Base-by-base conservation (phyloP, 345 rosid species). In the Firmiana major region DNA sequence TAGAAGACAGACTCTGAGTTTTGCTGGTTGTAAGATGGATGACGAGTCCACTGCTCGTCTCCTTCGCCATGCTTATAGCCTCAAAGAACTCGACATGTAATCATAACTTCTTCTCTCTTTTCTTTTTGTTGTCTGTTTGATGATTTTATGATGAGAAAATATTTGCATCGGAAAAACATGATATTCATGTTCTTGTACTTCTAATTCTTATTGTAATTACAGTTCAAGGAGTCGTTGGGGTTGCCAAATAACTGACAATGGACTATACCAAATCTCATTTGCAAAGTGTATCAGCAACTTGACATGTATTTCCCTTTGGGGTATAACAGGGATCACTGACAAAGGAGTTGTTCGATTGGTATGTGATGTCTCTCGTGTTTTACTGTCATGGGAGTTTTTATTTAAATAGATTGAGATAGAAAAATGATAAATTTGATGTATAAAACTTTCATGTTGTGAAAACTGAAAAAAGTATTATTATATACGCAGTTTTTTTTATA, bases 151-250 rank as follows among this genome's bases (percentile, higher is more conserved):
- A n/a, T n/a, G n/a, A n/a, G n/a, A n/a, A n/a, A n/a, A n/a, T n/a
- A n/a, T n/a, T n/a, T 31, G 34, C 3, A 31, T 31, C 34, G 3
- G 34, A 31, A 38, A 38, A 38, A 38, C 42, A 40, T 40, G 42
- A 36, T 6, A 0, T 6, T 7, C 42, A 12, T 2, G 38, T n/a
- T 65, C 6, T 60, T 17, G 51, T 42, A 6, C 13, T 42, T 6
- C 13, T 71, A 17, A 16, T 31, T 71, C 2, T 71, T 4, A 1
- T 74, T 3, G 22, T 79, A 43, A 78, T 81, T 79, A 48, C 86
- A 96, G 97, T 79, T 91, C 98, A 16, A 85, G 93, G 80, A 92
- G 93, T 73, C 82, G 97, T 11, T 96, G 99, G 99, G 98, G 90
- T 81, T 93, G 97, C 81, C 97, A 96, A 81, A 81, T 91, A 79